Evolutionary conservation across 352 stramenopile genomes (phyloP).

Genomic region (Phytophthora constricta): DNA sequence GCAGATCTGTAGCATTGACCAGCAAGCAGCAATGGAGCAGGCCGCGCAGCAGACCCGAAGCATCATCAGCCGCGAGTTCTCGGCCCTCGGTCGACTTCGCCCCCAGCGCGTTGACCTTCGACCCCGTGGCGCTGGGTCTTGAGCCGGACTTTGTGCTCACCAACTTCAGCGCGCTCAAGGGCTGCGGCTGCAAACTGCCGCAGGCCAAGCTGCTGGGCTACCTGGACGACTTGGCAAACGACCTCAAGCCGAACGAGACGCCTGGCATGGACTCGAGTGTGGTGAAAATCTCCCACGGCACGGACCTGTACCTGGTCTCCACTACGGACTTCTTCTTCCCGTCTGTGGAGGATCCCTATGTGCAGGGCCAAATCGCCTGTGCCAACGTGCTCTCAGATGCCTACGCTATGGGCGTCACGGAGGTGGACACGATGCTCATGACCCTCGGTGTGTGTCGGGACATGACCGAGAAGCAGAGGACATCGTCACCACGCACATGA

Average conservation of each 20-base stretch:
- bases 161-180: slow-evolving; percentile 92
- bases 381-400: slow-evolving; percentile 95
- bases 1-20: too few relatives aligned
- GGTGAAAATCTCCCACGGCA: slow-evolving; percentile 85
- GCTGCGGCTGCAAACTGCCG: slow-evolving; percentile 96
- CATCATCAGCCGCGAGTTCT: slow-evolving; percentile 71
- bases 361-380: slow-evolving; percentile 93
- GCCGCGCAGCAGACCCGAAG: slow-evolving; percentile 59
- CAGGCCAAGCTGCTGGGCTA: slow-evolving; percentile 94
- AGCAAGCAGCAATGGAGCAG: slow-evolving; percentile 49
- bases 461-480: slow-evolving; percentile 93
- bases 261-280: slow-evolving; percentile 92
- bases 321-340: slow-evolving; percentile 98
- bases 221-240: slow-evolving; percentile 87
- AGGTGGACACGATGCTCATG: slow-evolving; percentile 97
- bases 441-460: slow-evolving; percentile 92
- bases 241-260: slow-evolving; percentile 93
- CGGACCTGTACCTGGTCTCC: slow-evolving; percentile 90
- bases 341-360: slow-evolving; percentile 94
- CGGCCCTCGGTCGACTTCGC: slow-evolving; percentile 4
- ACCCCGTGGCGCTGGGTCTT: slow-evolving; percentile 68
- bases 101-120: slow-evolving; percentile 38
- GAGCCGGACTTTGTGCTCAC: slow-evolving; percentile 82
- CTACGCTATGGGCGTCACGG: slow-evolving; percentile 94
- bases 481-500: slow-evolving; percentile 94